These are phyloP conservation scores for Pleoardoris graminearum DNA, from an alignment of 2,329 filamentous ascomycete species.

Conservation along the genomic window DNA sequence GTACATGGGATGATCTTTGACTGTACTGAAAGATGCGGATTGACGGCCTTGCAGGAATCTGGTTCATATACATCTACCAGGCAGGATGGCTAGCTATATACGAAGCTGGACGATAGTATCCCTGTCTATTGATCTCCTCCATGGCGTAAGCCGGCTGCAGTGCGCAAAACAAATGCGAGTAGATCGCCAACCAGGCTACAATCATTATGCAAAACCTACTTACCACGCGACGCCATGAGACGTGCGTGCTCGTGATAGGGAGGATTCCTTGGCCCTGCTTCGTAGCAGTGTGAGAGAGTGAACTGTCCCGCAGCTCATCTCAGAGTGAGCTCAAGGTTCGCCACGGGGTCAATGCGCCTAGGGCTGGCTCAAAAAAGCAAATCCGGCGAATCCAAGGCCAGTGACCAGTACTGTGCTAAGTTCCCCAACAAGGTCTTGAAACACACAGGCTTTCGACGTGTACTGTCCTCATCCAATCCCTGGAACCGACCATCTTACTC, in stretches of 20 bases:
- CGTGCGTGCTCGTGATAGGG: constrained; percentile 7
- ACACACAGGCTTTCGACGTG: constrained; percentile 5
- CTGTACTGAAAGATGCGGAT: neutral
- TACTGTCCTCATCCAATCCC: neutral
- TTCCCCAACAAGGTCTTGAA: neutral
- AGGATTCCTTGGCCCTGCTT: neutral
- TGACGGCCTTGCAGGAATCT: neutral
- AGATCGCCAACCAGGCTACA: neutral
- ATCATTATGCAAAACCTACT: neutral
- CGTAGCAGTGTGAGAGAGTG: neutral
- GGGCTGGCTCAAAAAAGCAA: constrained; percentile 1
- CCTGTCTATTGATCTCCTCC: neutral
- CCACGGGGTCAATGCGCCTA: constrained; percentile 1
- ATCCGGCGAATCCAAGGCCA: constrained; percentile 1
- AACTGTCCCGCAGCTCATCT: constrained; percentile 8
- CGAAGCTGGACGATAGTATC: neutral
- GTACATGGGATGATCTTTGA: neutral
- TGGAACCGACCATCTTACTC: too few species aligned
- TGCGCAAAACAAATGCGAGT: constrained; percentile 6
- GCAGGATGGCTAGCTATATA: neutral
- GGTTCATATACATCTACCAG: neutral
- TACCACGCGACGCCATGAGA: constrained; percentile 4
- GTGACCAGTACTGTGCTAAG: neutral
- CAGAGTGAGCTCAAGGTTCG: neutral
- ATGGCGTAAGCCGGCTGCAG: neutral